Conservation (phyloP, 1,139 yeast species). For the Ogataea hybrid region DNA sequence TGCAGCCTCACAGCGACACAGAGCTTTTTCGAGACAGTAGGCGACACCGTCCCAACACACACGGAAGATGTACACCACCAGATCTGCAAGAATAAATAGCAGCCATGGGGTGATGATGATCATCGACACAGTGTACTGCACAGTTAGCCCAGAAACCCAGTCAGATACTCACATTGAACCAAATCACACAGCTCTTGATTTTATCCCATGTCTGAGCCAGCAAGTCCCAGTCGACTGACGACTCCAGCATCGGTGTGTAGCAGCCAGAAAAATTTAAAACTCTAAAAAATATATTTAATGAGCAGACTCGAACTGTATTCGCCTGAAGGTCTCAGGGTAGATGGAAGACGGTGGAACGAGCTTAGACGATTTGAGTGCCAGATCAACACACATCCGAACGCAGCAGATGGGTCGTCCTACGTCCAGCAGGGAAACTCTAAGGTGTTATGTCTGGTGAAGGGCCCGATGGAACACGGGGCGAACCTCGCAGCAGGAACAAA, state of each 20-base stretch:
- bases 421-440: constrained; percentile 93
- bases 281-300: constrained; percentile 22
- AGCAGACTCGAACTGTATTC: constrained; percentile 74
- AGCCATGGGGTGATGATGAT: constrained; percentile 25
- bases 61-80: constrained; percentile 25
- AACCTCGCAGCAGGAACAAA: constrained; percentile 38
- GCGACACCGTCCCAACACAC: neutral
- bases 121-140: constrained; percentile 19
- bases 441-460: constrained; percentile 80
- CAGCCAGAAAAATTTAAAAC: neutral
- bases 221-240: constrained; percentile 2
- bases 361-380: constrained; percentile 77
- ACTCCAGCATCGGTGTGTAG: neutral
- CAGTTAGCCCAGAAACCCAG: neutral
- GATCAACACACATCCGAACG: constrained; percentile 81
- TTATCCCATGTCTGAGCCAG: constrained; percentile 1
- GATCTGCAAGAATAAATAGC: constrained; percentile 21
- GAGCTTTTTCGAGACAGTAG: neutral
- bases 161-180: constrained; percentile 18
- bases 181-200: constrained; percentile 23
- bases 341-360: constrained; percentile 96
- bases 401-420: constrained; percentile 90
- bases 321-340: constrained; percentile 89
- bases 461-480: constrained; percentile 79
- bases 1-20: neutral